A percentile compares a stretch with the other conserved stretches of the same genome.
Evolutionary conservation across 495 filamentous ascomycete species (phyloP).

Genomic region (Hyaloscypha variabilis): DNA sequence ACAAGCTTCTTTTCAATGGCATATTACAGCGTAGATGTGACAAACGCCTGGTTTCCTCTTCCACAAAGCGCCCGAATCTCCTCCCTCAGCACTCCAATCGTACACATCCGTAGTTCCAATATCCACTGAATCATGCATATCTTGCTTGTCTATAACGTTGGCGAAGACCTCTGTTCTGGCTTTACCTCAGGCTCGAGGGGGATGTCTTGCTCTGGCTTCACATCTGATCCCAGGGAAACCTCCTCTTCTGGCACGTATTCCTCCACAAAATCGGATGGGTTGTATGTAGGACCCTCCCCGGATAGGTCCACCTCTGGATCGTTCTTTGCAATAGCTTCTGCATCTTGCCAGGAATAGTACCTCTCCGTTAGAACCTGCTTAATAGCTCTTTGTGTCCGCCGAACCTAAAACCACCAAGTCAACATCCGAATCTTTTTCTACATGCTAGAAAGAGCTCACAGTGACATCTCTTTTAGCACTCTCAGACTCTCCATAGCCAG

Average conservation of each 20-base stretch:
- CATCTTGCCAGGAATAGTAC: conserved; percentile 89
- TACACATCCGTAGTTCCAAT: background rate
- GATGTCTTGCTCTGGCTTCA: background rate
- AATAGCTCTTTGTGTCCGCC: conserved; percentile 73
- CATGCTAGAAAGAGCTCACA: conserved; percentile 50
- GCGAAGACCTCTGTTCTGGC: conserved; percentile 18
- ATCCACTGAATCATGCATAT: background rate
- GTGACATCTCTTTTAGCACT: conserved; percentile 54
- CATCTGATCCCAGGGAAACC: background rate
- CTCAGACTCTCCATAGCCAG: conserved; percentile 72
- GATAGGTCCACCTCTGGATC: conserved; percentile 67
- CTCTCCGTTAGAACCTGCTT: conserved; percentile 85
- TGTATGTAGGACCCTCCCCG: conserved; percentile 49
- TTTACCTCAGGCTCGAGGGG: conserved; percentile 16
- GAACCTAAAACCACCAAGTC: conserved; percentile 52
- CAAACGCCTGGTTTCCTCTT: background rate
- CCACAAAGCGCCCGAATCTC: background rate
- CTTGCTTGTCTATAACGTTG: conserved; percentile 11
- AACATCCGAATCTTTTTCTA: conserved; percentile 12
- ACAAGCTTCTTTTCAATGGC: background rate
- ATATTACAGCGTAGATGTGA: background rate
- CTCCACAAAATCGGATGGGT: conserved; percentile 23
- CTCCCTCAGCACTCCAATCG: background rate
- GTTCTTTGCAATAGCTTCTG: conserved; percentile 65
- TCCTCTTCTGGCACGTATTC: conserved; percentile 24